Evolutionary conservation across 257 asterid genomes (phyloP).

Genomic region (Nemophila menziesii): DNA sequence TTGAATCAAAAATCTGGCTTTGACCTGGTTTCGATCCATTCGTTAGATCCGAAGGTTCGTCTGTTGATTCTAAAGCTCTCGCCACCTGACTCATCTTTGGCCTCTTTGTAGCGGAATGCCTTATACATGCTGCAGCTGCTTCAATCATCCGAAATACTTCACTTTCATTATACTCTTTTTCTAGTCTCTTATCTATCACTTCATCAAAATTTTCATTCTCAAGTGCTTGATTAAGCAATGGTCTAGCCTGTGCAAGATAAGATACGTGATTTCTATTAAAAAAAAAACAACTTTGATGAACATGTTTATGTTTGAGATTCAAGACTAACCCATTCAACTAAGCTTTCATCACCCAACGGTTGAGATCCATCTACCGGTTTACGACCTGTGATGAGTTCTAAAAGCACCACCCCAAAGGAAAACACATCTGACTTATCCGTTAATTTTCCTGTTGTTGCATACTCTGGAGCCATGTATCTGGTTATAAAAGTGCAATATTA

Average conservation of each 20-base stretch:
- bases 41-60: slow-evolving; percentile 56
- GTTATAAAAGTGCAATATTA: slow-evolving; percentile 4
- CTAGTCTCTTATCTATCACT: slow-evolving; percentile 47
- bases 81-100: slow-evolving; percentile 80
- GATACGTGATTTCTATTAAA: too few species aligned
- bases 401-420: slow-evolving; percentile 78
- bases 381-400: slow-evolving; percentile 85
- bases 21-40: slow-evolving; percentile 85
- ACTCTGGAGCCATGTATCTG: slow-evolving; percentile 90
- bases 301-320: neutral
- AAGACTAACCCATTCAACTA: slow-evolving; percentile 73
- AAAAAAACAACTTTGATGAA: too few species aligned
- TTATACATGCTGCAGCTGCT: slow-evolving; percentile 90
- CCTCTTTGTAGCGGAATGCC: slow-evolving; percentile 67
- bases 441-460: slow-evolving; percentile 80
- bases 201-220: slow-evolving; percentile 48
- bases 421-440: slow-evolving; percentile 78
- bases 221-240: slow-evolving; percentile 58
- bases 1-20: slow-evolving; percentile 59
- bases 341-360: slow-evolving; percentile 81
- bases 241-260: slow-evolving; percentile 59
- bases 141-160: slow-evolving; percentile 82
- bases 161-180: slow-evolving; percentile 31
- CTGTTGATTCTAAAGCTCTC: slow-evolving; percentile 71
- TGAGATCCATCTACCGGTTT: slow-evolving; percentile 77